Conservation (phyloP, 2,329 filamentous ascomycete species). For the Sclerotinia minor region DNA sequence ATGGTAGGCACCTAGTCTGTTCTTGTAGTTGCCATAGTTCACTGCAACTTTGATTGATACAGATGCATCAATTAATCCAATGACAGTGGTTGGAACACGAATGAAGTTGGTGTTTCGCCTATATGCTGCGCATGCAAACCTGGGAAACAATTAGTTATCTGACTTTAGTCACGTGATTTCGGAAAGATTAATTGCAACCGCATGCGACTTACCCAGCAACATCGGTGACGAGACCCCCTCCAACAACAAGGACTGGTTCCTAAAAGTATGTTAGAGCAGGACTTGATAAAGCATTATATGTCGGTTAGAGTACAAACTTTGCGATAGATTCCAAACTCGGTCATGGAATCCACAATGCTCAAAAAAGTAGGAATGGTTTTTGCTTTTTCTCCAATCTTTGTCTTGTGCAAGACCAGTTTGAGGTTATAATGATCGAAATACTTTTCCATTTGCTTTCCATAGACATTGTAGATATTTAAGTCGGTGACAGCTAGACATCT, state of each 20-base stretch:
- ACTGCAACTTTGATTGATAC: conserved; percentile 78
- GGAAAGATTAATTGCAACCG: conserved; percentile 23
- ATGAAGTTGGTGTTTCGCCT: conserved; percentile 73
- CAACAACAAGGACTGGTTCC: conserved; percentile 66
- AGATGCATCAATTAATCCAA: conserved; percentile 72
- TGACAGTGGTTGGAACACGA: conserved; percentile 71
- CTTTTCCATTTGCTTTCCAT: conserved; percentile 63
- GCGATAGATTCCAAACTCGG: conserved; percentile 67
- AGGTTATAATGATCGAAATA: conserved; percentile 68
- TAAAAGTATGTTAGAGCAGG: conserved; percentile 36
- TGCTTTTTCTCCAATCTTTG: conserved; percentile 73
- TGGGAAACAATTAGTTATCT: conserved; percentile 41
- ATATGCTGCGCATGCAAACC: conserved; percentile 70
- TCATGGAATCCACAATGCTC: conserved; percentile 72
- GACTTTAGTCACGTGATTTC: conserved; percentile 23
- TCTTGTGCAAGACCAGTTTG: conserved; percentile 66
- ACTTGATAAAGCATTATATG: neutral
- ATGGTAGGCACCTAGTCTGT: conserved; percentile 71
- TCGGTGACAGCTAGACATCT: conserved; percentile 69
- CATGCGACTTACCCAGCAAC: conserved; percentile 64
- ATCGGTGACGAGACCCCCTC: conserved; percentile 70
- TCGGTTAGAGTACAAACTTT: conserved; percentile 47
- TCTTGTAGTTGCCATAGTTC: conserved; percentile 76
- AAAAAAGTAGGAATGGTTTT: conserved; percentile 71
- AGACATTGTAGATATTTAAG: conserved; percentile 68